These are phyloP conservation scores for Acanthamoeba triangularis DNA, from an alignment of 208 protist genomes.

Conservation along the genomic window DNA sequence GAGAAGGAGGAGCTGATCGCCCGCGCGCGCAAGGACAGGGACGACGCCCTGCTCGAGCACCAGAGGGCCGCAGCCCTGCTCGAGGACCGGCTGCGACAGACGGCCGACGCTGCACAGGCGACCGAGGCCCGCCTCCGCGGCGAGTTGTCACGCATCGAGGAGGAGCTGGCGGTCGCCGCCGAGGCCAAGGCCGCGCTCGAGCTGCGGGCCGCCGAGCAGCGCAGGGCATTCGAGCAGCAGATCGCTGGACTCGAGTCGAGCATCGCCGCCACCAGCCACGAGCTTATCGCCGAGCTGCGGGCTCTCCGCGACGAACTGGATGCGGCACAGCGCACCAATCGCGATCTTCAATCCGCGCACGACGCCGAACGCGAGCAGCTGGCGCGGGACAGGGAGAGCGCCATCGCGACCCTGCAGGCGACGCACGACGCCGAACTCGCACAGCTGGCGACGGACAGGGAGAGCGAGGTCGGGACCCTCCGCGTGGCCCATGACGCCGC, in stretches of 20 bases:
- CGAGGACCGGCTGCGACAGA: neutral
- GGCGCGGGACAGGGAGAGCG: neutral
- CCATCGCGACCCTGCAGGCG: neutral
- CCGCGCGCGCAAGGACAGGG: neutral
- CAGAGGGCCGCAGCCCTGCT: neutral
- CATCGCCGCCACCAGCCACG: neutral
- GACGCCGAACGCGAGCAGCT: neutral
- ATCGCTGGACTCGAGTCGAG: neutral
- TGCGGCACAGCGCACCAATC: neutral
- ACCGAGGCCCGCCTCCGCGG: neutral
- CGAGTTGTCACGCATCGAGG: neutral
- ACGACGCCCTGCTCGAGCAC: neutral
- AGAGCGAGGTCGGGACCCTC: neutral
- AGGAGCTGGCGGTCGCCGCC: neutral
- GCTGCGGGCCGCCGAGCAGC: neutral
- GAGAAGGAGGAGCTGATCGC: slow-evolving; percentile 70
- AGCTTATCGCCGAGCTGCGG: neutral
- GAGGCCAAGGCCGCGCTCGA: neutral
- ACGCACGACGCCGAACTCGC: neutral
- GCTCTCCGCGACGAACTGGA: neutral
- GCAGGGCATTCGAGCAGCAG: neutral
- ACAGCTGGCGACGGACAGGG: neutral
- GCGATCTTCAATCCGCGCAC: neutral
- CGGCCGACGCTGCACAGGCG: neutral
- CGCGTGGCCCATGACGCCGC: neutral